Evolutionary conservation across 2,329 filamentous ascomycete genomes (phyloP), one percentile per base, ranked within the genome.

Genomic region (Akanthomyces dipterigenus): DNA sequence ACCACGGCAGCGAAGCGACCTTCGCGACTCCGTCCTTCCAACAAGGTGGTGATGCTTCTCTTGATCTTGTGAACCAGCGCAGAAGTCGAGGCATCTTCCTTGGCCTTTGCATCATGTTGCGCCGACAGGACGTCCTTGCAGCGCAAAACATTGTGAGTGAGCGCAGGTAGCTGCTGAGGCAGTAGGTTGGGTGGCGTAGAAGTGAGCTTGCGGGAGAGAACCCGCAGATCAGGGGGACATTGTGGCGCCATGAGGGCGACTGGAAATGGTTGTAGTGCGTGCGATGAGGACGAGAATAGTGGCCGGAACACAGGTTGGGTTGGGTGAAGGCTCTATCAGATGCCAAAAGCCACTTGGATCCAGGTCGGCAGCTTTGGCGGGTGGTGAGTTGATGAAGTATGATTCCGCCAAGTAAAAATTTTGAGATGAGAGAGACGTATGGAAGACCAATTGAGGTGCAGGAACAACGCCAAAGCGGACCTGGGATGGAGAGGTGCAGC

Each of bases 1-100:
- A 89, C 86, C 48, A 90, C 84, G 7, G 88, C 92, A 20, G 87
- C 83, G 77, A 93, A 96, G 68, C 91, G 85, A 48, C 88, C 90
- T 67, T 92, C 85, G 2, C 84, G 72, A 53, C 78, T 90, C 62
- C 88, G 88, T 61, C 93, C 91, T 70, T 90, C 89, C 38, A 97
- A 77, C 16, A 97, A 79, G 14, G 89, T 87, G 1, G 86, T 88
- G 63, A 96, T 79, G 58, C 90, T 86, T 5, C 89, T 91, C 71
- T 89, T 91, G 68, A 96, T 80, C 71, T 90, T 93, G 74, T 96
- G 90, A 1, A 95, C 82, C 22, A 91, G 82, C 0, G 86, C 76
- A 48, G 80, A 79, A 63, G 93, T 90, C 0, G 88, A 82, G 7
- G 77, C 75, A 64, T 81, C 83, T 61, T 84, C 80, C 67, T 87